These are phyloP conservation scores for Cryptococcus wingfieldii DNA, from an alignment of 1,284 basidiomycete species.

Conservation along the genomic window DNA sequence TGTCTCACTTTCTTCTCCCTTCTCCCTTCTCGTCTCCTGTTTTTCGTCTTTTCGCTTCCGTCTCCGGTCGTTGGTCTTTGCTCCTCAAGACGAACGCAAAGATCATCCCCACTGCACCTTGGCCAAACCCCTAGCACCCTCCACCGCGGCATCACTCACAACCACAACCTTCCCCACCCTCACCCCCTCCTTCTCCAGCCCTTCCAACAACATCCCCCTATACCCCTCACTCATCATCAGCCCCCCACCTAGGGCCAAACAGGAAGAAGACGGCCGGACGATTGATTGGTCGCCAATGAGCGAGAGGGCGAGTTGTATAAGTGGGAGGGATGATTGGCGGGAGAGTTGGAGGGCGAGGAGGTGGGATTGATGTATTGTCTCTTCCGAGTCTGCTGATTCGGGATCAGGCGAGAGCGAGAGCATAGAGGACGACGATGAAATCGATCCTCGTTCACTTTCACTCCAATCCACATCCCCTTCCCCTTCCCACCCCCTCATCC, in stretches of 20 bases:
- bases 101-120: conserved; percentile 21
- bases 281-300: conserved; percentile 33
- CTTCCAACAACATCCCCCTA: conserved; percentile 27
- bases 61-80: no score
- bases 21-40: no score
- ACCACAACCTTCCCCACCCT: conserved; percentile 28
- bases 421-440: not conserved
- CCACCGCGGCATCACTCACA: conserved; percentile 38
- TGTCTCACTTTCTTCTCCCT: no score
- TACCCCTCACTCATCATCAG: conserved; percentile 38
- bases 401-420: not conserved
- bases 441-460: no score
- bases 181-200: conserved; percentile 23
- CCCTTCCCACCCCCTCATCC: not conserved
- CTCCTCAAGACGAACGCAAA: not conserved
- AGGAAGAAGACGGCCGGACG: conserved; percentile 27
- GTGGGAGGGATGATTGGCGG: conserved; percentile 16
- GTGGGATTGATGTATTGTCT: conserved; percentile 4
- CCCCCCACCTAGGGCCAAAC: conserved; percentile 37
- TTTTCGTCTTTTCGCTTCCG: no score
- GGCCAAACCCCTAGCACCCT: conserved; percentile 33
- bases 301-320: conserved; percentile 31
- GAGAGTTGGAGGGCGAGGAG: conserved; percentile 27
- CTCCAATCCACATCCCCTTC: not conserved
- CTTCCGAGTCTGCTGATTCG: not conserved